These are phyloP conservation scores for Xylaria sp. DNA, from an alignment of 2,329 filamentous ascomycete genomes.

Conservation along the genomic window DNA sequence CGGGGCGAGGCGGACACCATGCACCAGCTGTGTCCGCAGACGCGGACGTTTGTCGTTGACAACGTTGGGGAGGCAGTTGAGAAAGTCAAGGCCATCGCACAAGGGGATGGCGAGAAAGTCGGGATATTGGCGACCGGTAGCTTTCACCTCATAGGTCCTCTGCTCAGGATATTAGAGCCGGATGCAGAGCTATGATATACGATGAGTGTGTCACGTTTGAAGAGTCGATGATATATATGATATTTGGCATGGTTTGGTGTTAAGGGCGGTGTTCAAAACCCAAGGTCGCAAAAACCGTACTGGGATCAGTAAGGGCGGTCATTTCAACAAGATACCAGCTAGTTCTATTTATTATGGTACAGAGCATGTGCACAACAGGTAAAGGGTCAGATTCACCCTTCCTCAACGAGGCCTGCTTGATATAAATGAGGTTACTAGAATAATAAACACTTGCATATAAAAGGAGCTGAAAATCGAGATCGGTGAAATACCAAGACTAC, in stretches of 20 bases:
- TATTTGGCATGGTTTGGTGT: neutral
- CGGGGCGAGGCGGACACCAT: slow-evolving; percentile 65
- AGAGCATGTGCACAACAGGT: too few species aligned
- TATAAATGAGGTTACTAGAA: too few species aligned
- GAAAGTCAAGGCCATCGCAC: slow-evolving; percentile 49
- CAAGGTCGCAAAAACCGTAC: neutral
- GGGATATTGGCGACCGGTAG: slow-evolving; percentile 77
- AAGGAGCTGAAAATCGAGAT: too few species aligned
- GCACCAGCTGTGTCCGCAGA: slow-evolving; percentile 54
- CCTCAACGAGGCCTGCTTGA: too few species aligned
- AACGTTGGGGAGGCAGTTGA: slow-evolving; percentile 73
- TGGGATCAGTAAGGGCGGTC: neutral
- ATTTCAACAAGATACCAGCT: neutral
- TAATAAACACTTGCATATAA: too few species aligned
- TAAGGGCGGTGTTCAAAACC: neutral
- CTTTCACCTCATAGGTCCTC: slow-evolving; percentile 79
- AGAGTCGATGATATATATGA: neutral
- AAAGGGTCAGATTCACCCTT: too few species aligned
- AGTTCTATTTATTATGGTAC: neutral
- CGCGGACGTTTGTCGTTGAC: slow-evolving; percentile 54
- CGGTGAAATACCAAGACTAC: too few species aligned
- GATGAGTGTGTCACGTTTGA: neutral
- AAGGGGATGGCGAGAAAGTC: slow-evolving; percentile 48
- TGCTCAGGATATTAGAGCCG: slow-evolving; percentile 70
- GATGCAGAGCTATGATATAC: slow-evolving; percentile 39